Conservation (phyloP, 306 rosid genomes). For the Citrullus colocynthis region DNA sequence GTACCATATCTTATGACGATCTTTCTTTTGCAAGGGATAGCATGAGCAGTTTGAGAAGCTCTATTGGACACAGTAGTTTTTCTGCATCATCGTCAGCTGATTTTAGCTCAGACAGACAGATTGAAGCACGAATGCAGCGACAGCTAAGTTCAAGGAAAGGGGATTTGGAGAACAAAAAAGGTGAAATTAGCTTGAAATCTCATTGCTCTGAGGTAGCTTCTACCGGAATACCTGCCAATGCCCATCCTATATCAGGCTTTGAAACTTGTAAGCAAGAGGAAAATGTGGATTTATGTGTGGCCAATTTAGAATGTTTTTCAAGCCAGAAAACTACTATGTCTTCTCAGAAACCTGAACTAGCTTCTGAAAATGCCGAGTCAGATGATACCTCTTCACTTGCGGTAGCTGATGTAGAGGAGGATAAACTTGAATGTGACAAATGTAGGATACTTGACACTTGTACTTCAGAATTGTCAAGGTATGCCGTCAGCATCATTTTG, state of each 20-base stretch:
- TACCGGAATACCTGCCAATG: constrained; percentile 24
- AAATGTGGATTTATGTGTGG: constrained; percentile 19
- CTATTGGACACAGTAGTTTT: constrained; percentile 52
- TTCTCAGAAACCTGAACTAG: constrained; percentile 19
- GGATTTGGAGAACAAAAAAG: constrained; percentile 26
- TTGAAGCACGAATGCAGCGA: constrained; percentile 41
- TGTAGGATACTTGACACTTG: constrained; percentile 27
- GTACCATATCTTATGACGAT: constrained; percentile 43
- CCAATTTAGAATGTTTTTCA: constrained; percentile 20
- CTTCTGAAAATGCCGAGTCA: constrained; percentile 24
- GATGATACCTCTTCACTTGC: constrained; percentile 26
- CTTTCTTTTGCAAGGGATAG: constrained; percentile 51
- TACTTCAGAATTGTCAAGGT: constrained; percentile 22
- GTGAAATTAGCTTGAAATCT: constrained; percentile 32
- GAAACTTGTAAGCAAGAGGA: constrained; percentile 24
- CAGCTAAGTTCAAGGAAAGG: constrained; percentile 46
- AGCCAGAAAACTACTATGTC: constrained; percentile 19
- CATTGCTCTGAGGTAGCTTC: constrained; percentile 30
- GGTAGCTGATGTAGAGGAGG: constrained; percentile 24
- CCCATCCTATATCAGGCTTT: constrained; percentile 24
- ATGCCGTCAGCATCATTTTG: constrained; percentile 16
- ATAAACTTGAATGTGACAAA: constrained; percentile 22
- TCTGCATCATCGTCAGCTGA: constrained; percentile 70
- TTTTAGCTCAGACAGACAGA: constrained; percentile 40
- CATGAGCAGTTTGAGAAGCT: constrained; percentile 50